These are phyloP conservation scores for Eucalyptus lansdowneana DNA, from an alignment of 345 rosid species.

Conservation along the genomic window DNA sequence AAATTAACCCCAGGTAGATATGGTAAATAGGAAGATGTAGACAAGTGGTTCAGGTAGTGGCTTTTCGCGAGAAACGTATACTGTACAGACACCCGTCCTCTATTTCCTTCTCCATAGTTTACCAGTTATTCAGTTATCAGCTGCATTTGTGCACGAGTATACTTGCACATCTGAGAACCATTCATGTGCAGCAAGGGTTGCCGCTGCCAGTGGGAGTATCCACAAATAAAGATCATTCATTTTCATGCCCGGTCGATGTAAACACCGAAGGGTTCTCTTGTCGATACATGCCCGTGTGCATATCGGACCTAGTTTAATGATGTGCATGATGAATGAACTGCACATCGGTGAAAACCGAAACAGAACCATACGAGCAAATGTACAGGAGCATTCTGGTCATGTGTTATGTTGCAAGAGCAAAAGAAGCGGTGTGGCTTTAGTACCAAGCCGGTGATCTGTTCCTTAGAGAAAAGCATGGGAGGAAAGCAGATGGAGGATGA, in stretches of 20 bases:
- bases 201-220: background rate
- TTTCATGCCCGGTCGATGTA: background rate
- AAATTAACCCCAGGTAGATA: slow-evolving; percentile 13
- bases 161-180: background rate
- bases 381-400: background rate
- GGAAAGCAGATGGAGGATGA: background rate
- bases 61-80: background rate
- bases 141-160: background rate
- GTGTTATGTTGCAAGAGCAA: background rate
- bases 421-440: background rate
- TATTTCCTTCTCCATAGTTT: background rate
- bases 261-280: background rate
- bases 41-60: background rate
- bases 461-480: background rate
- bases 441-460: background rate
- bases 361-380: background rate
- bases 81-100: background rate
- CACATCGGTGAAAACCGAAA: background rate
- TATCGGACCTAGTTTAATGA: background rate
- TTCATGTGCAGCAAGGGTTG: background rate
- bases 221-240: background rate
- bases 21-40: background rate
- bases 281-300: background rate
- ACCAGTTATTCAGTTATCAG: background rate
- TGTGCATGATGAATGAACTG: background rate